These are phyloP conservation scores for Penicillium crystallinum DNA, from an alignment of 495 filamentous ascomycete genomes.

Conservation along the genomic window DNA sequence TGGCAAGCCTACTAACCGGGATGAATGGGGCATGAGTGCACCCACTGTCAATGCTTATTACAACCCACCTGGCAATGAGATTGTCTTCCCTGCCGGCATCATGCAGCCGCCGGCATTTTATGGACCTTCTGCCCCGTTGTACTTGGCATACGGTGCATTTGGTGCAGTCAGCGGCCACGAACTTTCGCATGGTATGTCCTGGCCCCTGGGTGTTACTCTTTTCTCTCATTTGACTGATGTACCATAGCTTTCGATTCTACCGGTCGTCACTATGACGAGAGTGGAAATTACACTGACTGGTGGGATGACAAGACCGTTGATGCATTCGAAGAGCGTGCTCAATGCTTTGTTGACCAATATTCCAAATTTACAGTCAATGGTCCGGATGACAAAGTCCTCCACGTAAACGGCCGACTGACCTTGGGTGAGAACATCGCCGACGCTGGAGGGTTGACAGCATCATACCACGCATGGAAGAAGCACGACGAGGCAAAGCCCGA, in stretches of 20 bases:
- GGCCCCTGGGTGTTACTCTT: background rate
- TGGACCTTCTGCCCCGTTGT: constrained; percentile 55
- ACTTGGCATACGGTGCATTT: constrained; percentile 66
- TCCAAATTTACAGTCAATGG: constrained; percentile 55
- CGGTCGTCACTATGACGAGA: constrained; percentile 62
- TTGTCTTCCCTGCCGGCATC: constrained; percentile 68
- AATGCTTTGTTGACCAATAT: constrained; percentile 71
- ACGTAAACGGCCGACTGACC: constrained; percentile 64
- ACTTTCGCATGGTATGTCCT: constrained; percentile 54
- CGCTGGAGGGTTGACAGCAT: constrained; percentile 61
- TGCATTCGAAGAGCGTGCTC: constrained; percentile 56
- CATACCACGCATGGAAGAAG: constrained; percentile 64
- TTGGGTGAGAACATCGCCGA: constrained; percentile 75
- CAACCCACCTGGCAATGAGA: constrained; percentile 58
- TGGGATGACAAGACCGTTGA: constrained; percentile 62
- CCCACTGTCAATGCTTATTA: constrained; percentile 63
- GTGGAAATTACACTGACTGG: constrained; percentile 64
- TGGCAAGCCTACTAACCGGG: constrained; percentile 56
- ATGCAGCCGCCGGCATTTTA: constrained; percentile 68
- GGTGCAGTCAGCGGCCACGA: constrained; percentile 69
- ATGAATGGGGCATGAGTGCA: constrained; percentile 59
- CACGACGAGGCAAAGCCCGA: constrained; percentile 49
- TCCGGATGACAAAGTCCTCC: constrained; percentile 48
- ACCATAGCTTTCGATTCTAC: constrained; percentile 61
- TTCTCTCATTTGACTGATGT: constrained; percentile 5